Base-by-base conservation (phyloP, 2,329 filamentous ascomycete species). In the Achaetomium macrosporum region DNA sequence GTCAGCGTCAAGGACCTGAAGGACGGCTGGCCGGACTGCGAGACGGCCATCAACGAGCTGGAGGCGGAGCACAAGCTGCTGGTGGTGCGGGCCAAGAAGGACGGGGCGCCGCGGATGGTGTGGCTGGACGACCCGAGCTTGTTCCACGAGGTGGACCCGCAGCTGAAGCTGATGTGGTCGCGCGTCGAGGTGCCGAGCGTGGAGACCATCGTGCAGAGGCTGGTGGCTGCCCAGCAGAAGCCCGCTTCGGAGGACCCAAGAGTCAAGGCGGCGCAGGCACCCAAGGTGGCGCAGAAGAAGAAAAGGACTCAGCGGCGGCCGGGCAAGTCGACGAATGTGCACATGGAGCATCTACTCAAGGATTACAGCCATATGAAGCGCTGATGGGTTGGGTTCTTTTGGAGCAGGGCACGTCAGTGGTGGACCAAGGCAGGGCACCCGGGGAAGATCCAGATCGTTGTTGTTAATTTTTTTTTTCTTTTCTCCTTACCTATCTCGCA, bases 1-100 rank as follows among this genome's bases (percentile, higher is more conserved):
- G 81, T 97, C 50, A 79, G 78, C 36, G 89, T 97, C 57, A 90
- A 90, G 68, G 90, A 96, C 63, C 79, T 99, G 57, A 95, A 96
- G 71, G 93, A 99, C 67, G 93, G 93, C 58, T 99, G 93, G 93
- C 84, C 86, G 20, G 85, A 86, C 63, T 95, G 90, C 64, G 84
- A 91, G 56, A 81, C 85, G 17, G 81, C 87, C 10, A 87, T 99
- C 66, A 81, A 87, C 57, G 76, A 81, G 61, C 78, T 99, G 47
- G 92, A 96, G 73, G 72, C 71, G 39, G 81, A 88, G 66, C 85
- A 91, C 65, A 85, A 86, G 68, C 77, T 97, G 42, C 77, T 97
- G 35, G 89, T 96, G 6, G 87, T 89, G 19, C 83, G 91, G 56
- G 91, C 91, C 51, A 95, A 93, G 72, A 97, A 97, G 74, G 92